phyloP scores from a whole-genome alignment of 2,329 filamentous ascomycete species.

The Fusarium equiseti region DNA sequence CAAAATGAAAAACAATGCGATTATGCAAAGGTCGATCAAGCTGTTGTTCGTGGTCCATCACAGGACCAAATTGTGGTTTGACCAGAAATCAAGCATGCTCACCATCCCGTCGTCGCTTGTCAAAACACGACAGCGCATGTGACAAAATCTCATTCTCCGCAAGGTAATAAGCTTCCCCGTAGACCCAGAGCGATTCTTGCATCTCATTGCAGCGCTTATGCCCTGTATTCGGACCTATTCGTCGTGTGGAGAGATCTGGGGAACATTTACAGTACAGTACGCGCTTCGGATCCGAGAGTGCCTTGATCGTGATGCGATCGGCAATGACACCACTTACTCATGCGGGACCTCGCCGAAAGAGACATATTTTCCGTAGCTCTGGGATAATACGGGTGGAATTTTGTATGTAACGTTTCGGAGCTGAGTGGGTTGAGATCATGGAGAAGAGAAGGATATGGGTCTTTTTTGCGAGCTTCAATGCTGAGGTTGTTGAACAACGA shows the following conservation, averaged over 20 bases:
- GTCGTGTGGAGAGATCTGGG: slow-evolving; percentile 33
- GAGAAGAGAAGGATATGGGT: background rate
- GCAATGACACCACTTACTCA: slow-evolving; percentile 30
- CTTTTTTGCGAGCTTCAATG: background rate
- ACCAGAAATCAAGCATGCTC: background rate
- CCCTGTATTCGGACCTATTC: slow-evolving; percentile 29
- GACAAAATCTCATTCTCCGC: slow-evolving; percentile 7
- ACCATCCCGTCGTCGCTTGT: background rate
- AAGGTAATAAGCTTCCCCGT: slow-evolving; percentile 15
- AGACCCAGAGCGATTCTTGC: background rate
- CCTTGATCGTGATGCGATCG: slow-evolving; percentile 11
- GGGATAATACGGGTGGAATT: background rate
- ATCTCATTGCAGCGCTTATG: slow-evolving; percentile 35
- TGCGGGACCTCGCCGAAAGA: slow-evolving; percentile 13
- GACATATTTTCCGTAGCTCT: background rate
- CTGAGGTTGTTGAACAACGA: background rate
- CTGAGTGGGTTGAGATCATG: slow-evolving; percentile 11
- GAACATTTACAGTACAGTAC: background rate
- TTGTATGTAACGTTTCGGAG: slow-evolving; percentile 30
- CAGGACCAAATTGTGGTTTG: slow-evolving; percentile 1
- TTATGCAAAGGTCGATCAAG: background rate
- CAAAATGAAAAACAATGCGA: background rate
- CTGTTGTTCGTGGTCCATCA: background rate
- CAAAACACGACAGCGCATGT: slow-evolving; percentile 11
- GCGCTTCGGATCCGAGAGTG: slow-evolving; percentile 18